Conservation (phyloP, 2,329 filamentous ascomycete genomes). For the Alternaria arbusti region DNA sequence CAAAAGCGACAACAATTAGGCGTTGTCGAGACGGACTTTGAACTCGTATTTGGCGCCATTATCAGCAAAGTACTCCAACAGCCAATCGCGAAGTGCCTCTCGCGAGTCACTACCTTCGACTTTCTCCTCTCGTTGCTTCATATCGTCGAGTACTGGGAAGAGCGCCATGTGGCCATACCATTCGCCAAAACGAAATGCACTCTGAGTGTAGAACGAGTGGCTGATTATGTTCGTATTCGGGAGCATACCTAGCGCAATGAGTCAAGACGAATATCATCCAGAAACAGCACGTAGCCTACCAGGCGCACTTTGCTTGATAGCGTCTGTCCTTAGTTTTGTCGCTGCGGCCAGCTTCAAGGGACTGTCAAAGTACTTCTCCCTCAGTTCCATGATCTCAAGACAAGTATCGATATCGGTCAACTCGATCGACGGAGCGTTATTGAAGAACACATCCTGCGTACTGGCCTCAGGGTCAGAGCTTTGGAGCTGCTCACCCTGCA, state of each 20-base stretch:
- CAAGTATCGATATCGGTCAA: conserved; percentile 40
- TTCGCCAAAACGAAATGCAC: conserved; percentile 38
- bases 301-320: conserved; percentile 36
- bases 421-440: conserved; percentile 43
- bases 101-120: conserved; percentile 26
- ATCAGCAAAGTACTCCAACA: conserved; percentile 26
- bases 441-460: conserved; percentile 42
- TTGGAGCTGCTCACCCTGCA: conserved; percentile 37
- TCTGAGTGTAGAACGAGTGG: conserved; percentile 41
- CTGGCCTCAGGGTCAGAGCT: conserved; percentile 12
- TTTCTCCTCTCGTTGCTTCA: conserved; percentile 24
- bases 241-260: conserved; percentile 6
- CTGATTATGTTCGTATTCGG: conserved; percentile 48
- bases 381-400: conserved; percentile 40
- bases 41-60: conserved; percentile 40
- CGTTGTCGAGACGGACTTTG: conserved; percentile 11
- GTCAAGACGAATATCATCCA: background rate
- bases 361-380: conserved; percentile 36
- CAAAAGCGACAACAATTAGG: background rate
- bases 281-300: conserved; percentile 18
- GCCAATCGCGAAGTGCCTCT: conserved; percentile 35
- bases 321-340: conserved; percentile 30
- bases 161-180: conserved; percentile 39
- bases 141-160: conserved; percentile 30
- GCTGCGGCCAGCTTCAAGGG: background rate